Percentiles rank a stretch among this genome's conserved stretches.
These are phyloP conservation scores for Phaeotremella skinneri DNA, from an alignment of 768 basidiomycete species.

Conservation along the genomic window DNA sequence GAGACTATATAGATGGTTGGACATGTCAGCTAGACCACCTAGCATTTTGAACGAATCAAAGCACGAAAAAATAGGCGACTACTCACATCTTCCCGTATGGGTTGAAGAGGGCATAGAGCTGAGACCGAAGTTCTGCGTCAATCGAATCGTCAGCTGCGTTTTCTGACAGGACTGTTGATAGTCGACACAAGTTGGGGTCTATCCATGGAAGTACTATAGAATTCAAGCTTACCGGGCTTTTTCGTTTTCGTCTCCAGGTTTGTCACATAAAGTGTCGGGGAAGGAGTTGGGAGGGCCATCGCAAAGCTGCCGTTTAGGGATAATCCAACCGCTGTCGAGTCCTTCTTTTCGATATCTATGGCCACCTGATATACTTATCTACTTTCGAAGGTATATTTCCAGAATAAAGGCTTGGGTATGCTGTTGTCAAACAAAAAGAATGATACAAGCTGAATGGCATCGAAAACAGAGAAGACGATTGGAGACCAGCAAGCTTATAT, in stretches of 20 bases:
- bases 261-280: conserved; percentile 83
- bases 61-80: not conserved
- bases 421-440: no score
- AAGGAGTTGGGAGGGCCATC: conserved; percentile 57
- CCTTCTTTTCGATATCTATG: not conserved
- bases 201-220: not conserved
- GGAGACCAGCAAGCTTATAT: no score
- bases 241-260: conserved; percentile 90
- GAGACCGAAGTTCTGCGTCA: conserved; percentile 65
- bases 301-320: not conserved
- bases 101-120: conserved; percentile 84
- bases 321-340: not conserved
- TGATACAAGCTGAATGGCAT: no score
- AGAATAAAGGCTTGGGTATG: no score
- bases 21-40: conserved; percentile 10
- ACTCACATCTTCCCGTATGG: conserved; percentile 77
- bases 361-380: not conserved
- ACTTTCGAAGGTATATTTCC: not conserved
- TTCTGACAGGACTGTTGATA: no score
- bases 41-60: not conserved
- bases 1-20: conserved; percentile 53
- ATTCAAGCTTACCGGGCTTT: conserved; percentile 59
- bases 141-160: conserved; percentile 2
- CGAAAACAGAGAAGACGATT: no score
- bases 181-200: no score